Evolutionary conservation across 306 rosid genomes (phyloP).

Genomic region (Mucuna pruriens): DNA sequence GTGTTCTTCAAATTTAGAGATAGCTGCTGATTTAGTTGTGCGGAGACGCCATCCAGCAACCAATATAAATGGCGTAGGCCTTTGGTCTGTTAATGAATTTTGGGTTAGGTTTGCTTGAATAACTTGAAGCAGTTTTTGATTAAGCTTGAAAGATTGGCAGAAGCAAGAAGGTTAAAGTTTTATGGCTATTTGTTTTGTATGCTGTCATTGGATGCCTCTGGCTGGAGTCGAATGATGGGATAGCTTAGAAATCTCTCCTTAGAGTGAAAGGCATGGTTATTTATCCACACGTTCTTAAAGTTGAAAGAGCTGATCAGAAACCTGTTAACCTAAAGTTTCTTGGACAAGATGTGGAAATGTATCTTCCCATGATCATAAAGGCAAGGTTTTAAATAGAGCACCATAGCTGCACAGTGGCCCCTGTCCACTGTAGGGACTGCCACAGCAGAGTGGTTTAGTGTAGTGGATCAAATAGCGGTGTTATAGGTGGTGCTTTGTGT

Average conservation of each 20-base stretch:
- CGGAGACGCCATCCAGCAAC: not conserved
- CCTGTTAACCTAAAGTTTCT: not conserved
- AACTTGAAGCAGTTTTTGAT: not conserved
- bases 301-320: not conserved
- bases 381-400: too few species aligned
- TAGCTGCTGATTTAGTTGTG: not conserved
- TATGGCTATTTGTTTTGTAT: not conserved
- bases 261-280: not conserved
- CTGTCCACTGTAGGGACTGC: too few species aligned
- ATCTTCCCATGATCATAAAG: slow-evolving; percentile 7
- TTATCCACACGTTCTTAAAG: not conserved
- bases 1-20: not conserved
- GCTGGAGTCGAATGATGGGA: not conserved
- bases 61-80: not conserved
- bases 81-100: not conserved
- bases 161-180: not conserved
- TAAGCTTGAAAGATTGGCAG: not conserved
- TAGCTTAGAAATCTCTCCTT: not conserved
- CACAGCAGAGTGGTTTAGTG: too few species aligned
- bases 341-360: not conserved
- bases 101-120: not conserved
- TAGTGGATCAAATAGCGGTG: too few species aligned
- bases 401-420: too few species aligned
- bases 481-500: too few species aligned
- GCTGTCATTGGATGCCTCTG: not conserved